Conservation (phyloP, 768 basidiomycete species). For the Favolaschia claudopus region DNA sequence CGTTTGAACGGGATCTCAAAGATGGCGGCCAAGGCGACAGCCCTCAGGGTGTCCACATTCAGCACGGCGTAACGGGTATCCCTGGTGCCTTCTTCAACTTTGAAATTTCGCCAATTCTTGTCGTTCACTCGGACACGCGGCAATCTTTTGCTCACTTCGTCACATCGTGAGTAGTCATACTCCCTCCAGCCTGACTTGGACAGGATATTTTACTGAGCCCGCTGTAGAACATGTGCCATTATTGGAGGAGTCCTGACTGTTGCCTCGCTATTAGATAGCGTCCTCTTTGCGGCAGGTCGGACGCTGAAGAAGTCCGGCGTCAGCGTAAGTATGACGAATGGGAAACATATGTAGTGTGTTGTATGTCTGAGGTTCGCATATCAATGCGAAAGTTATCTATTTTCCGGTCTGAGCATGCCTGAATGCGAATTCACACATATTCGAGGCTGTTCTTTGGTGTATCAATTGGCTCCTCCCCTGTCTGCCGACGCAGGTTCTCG, state of each 20-base stretch:
- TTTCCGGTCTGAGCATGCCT: no score
- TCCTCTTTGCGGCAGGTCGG: constrained; percentile 84
- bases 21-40: constrained; percentile 66
- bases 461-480: no score
- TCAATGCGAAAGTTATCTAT: neutral
- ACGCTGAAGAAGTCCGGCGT: constrained; percentile 69
- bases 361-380: constrained; percentile 1
- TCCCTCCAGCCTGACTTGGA: neutral
- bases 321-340: constrained; percentile 31
- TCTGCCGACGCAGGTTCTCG: no score
- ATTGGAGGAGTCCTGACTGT: constrained; percentile 97
- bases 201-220: constrained; percentile 2
- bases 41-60: constrained; percentile 70
- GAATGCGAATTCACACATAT: no score
- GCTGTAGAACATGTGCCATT: constrained; percentile 94
- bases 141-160: constrained; percentile 98
- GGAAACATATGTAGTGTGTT: constrained; percentile 51
- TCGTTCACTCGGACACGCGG: constrained; percentile 88
- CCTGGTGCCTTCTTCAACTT: constrained; percentile 93
- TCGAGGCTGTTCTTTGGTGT: no score
- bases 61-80: constrained; percentile 76
- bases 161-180: constrained; percentile 76
- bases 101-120: constrained; percentile 96
- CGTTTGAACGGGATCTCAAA: constrained; percentile 91
- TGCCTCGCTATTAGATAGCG: constrained; percentile 85